Conservation (phyloP, 2,329 filamentous ascomycete species). For the Teratosphaeria epicoccoides region DNA sequence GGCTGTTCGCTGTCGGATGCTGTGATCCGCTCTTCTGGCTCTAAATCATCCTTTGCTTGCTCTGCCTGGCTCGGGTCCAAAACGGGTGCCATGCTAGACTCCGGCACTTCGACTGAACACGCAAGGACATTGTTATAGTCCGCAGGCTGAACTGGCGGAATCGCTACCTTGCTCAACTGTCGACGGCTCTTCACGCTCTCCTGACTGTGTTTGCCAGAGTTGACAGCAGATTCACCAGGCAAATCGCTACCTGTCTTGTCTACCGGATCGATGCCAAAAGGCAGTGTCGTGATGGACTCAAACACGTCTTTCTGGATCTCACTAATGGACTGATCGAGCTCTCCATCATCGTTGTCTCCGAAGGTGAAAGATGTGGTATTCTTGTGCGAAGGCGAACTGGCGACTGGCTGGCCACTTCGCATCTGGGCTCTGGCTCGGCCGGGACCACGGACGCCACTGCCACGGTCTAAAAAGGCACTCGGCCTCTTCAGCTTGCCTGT, state of each 20-base stretch:
- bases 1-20: not conserved
- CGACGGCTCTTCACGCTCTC: not conserved
- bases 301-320: slow-evolving; percentile 11
- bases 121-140: not conserved
- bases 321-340: slow-evolving; percentile 8
- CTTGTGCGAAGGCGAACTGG: not conserved
- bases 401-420: not conserved
- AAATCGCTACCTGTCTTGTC: not conserved
- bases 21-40: not conserved
- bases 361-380: not conserved
- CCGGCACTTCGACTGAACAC: not conserved
- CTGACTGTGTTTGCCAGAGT: not conserved
- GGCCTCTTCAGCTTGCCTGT: not conserved
- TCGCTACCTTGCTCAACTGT: not conserved
- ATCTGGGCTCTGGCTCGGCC: not conserved
- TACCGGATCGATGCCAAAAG: not conserved
- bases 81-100: not conserved
- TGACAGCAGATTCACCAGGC: not conserved
- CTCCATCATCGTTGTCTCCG: slow-evolving; percentile 6
- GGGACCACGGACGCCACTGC: slow-evolving; percentile 4
- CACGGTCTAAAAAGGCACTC: slow-evolving; percentile 11
- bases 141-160: not conserved
- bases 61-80: not conserved
- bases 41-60: not conserved
- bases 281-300: slow-evolving; percentile 6